Evolutionary conservation across 2,329 filamentous ascomycete genomes (phyloP), one percentile per base, ranked within the genome.

Genomic region (Arthrobotrys sinensis): DNA sequence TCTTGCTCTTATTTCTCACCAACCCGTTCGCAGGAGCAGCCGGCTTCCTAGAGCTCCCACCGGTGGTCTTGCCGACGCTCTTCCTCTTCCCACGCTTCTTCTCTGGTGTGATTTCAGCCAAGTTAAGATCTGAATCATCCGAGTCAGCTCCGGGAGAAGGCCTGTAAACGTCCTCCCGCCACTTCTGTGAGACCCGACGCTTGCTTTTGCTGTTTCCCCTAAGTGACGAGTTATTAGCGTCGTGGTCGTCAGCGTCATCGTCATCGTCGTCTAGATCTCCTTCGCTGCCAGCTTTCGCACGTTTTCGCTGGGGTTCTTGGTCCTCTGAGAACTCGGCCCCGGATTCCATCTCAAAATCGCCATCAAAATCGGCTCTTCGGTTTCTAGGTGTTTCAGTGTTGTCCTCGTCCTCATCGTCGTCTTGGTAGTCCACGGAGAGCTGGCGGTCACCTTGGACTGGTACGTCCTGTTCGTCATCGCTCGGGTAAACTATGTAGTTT

Each of bases 1-100:
- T 81, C 10, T 81, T 81, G 19, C 83, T 82, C 40, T 82, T 83
- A 38, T 83, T 79, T 48, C 84, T 86, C 16, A 85, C 84, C 45
- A 83, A 82, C 32, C 82, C 84, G 72, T 85, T 84, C 19, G 82
- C 81, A 67, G 50, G 85, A 83, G 8, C 82, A 10, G 45, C 19
- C 11, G 43, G 60, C 40, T 68, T 71, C 66, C 55, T 78, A 71
- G 75, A 72, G 36, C 66, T 66, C 16, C 55, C 34, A 12, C 66
- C 50, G 3, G 60, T 36, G 7, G 19, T 48, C 19, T 78, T 78
- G 16, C 60, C 21, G n/a, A 62, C 24, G 16, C 66, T 55, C 43
- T 68, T 72, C 57, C 55, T 34, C 19, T 69, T 69, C 21, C 69
- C 64, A 24, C 69, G 68, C 43, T 57, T 73, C 60, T 69, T 76